A percentile compares a stretch with the other conserved stretches of the same genome.
These are phyloP conservation scores for Friedmanniomyces endolithicus DNA, from an alignment of 495 filamentous ascomycete species.

Conservation along the genomic window DNA sequence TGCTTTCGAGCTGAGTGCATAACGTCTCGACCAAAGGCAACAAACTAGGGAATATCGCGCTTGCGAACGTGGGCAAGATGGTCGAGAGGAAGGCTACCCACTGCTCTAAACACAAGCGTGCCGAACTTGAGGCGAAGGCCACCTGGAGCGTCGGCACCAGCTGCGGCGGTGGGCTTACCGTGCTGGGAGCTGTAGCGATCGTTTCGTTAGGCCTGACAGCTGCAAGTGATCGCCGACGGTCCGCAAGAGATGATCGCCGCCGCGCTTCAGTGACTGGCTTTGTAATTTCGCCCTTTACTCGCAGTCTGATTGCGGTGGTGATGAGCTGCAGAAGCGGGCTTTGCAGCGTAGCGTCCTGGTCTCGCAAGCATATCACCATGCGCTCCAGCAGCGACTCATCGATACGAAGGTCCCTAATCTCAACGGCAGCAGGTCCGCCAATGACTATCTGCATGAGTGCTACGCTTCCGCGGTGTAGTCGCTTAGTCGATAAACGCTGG, in stretches of 20 bases:
- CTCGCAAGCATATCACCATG: constrained; percentile 1
- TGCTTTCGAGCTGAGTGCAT: constrained; percentile 57
- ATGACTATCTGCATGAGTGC: neutral
- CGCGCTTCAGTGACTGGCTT: neutral
- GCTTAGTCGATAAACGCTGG: neutral
- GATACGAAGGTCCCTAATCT: neutral
- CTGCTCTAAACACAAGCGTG: constrained; percentile 68
- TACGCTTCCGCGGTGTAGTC: neutral
- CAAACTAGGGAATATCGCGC: constrained; percentile 76
- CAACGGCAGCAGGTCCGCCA: neutral
- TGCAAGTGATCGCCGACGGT: neutral
- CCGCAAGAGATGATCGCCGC: neutral
- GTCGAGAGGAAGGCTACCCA: constrained; percentile 83
- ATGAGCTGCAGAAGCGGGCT: constrained; percentile 8
- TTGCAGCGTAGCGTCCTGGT: constrained; percentile 2
- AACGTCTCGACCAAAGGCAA: constrained; percentile 84
- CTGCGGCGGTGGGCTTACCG: constrained; percentile 47
- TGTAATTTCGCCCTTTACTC: neutral
- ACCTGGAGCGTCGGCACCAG: constrained; percentile 71
- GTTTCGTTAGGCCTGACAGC: neutral
- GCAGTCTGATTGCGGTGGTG: neutral
- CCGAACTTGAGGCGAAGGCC: constrained; percentile 64
- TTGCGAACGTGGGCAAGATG: constrained; percentile 68
- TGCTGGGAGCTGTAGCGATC: no score
- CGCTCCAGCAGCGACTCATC: constrained; percentile 2